Percentiles rank a stretch among this genome's conserved stretches.
phyloP scores from a whole-genome alignment of 768 basidiomycete genomes.

The Pulveroboletus sp. region DNA sequence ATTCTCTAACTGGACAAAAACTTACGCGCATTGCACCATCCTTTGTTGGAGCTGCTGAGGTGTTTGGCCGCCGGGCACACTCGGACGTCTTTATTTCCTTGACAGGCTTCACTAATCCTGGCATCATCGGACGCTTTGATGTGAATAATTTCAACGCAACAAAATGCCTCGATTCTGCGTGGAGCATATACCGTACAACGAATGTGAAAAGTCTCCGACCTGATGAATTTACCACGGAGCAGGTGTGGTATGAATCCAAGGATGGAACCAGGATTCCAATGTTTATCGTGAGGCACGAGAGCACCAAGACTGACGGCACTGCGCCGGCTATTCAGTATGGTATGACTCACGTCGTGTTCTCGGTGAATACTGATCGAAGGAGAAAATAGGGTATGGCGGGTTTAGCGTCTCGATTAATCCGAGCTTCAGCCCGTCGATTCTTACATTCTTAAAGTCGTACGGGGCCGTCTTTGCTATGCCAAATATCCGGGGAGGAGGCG shows the following conservation, averaged over 20 bases:
- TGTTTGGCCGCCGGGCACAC: slow-evolving; percentile 51
- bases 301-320: slow-evolving; percentile 66
- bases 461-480: slow-evolving; percentile 61
- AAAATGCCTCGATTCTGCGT: slow-evolving; percentile 43
- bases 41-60: slow-evolving; percentile 62
- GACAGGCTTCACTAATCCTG: slow-evolving; percentile 71
- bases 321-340: slow-evolving; percentile 80
- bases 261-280: slow-evolving; percentile 82
- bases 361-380: not conserved
- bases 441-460: slow-evolving; percentile 73
- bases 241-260: slow-evolving; percentile 79
- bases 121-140: slow-evolving; percentile 61
- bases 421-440: slow-evolving; percentile 65
- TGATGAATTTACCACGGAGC: slow-evolving; percentile 67
- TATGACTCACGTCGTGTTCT: slow-evolving; percentile 21
- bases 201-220: slow-evolving; percentile 58
- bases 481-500: slow-evolving; percentile 66
- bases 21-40: slow-evolving; percentile 58
- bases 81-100: slow-evolving; percentile 62
- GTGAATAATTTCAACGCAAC: slow-evolving; percentile 35
- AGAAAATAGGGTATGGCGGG: slow-evolving; percentile 68
- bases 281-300: slow-evolving; percentile 79
- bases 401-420: slow-evolving; percentile 72
- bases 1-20: slow-evolving; percentile 51
- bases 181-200: slow-evolving; percentile 58